Base-by-base conservation (phyloP, 2,329 filamentous ascomycete species). In the Emmonsiellopsis sp. region DNA sequence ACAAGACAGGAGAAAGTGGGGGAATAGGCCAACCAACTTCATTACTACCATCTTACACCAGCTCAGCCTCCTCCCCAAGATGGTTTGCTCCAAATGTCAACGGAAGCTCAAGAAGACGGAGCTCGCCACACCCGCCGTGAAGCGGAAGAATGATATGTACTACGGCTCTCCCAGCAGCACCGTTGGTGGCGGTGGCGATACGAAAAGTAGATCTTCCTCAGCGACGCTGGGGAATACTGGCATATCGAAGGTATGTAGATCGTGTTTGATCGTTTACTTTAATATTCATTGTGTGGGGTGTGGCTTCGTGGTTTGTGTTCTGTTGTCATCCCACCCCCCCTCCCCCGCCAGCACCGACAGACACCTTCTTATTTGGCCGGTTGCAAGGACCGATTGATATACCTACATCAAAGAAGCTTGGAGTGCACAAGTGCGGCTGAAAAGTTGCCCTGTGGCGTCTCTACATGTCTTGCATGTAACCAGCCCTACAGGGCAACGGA, bases 71-170 rank as follows among this genome's bases (percentile, higher is more conserved):
- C 4, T n/a, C 34, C 20, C 6, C 57, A 70, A 58, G 49, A 84
- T 84, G 82, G 82, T 85, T 55, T 85, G 82, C 72, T 68, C 75
- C 58, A 84, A 82, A 70, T 85, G 82, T 61, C 76, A 82, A 61
- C 83, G 82, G 67, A 76, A 80, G 51, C 70, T 78, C 53, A 81
- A 81, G 67, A 71, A 76, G 51, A 84, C 82, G 11, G 74, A 79
- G 10, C 77, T 85, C 54, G 81, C 80, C 56, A 85, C 82, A 0
- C 82, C 82, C 0, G 79, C 75, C 31, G 82, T 85, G 57, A 85
- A 85, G 69, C 82, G 81, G 70, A 85, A 82, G 74, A 80, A 69
- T 63, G 82, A 85, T 51, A 81, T 85, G 71, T 85, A 84, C 66
- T 79, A 81, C 62, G 82, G 82, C 47, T 84, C 81, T 1, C 69